phyloP scores from a whole-genome alignment of 352 stramenopile genomes.

The Phytophthora sp. region DNA sequence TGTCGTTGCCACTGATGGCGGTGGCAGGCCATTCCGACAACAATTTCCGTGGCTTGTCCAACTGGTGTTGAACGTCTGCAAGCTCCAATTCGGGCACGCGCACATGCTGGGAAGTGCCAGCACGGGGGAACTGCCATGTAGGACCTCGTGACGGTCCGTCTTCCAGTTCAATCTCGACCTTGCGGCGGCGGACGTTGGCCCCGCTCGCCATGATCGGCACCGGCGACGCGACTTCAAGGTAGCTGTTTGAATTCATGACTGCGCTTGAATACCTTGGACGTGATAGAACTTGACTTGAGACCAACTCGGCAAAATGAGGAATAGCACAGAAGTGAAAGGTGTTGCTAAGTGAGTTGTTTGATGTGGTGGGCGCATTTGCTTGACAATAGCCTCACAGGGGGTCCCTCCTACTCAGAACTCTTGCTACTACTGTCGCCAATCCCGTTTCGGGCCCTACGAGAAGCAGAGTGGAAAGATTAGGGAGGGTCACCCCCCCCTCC shows the following conservation, averaged over 20 bases:
- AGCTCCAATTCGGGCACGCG: constrained; percentile 36
- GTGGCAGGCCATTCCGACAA: constrained; percentile 79
- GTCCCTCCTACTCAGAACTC: neutral
- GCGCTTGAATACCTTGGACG: neutral
- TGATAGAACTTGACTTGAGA: constrained; percentile 16
- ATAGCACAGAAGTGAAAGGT: constrained; percentile 11
- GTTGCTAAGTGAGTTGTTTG: neutral
- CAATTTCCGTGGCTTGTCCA: constrained; percentile 29
- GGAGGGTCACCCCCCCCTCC: constrained; percentile 3
- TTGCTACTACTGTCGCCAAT: constrained; percentile 11
- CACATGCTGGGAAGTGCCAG: constrained; percentile 38
- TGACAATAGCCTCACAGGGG: neutral
- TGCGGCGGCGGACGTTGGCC: constrained; percentile 31
- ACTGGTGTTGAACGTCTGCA: constrained; percentile 30
- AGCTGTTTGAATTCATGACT: constrained; percentile 13
- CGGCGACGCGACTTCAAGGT: constrained; percentile 28
- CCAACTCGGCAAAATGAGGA: constrained; percentile 20
- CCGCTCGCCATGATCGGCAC: constrained; percentile 18
- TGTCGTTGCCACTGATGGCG: constrained; percentile 91
- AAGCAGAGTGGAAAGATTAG: constrained; percentile 2
- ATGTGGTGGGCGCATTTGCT: neutral
- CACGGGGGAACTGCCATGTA: constrained; percentile 41
- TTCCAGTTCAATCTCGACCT: constrained; percentile 49
- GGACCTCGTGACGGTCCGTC: constrained; percentile 29
- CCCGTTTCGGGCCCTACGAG: neutral